These are phyloP conservation scores for Serendipita vermifera DNA, from an alignment of 768 basidiomycete genomes.

Conservation along the genomic window DNA sequence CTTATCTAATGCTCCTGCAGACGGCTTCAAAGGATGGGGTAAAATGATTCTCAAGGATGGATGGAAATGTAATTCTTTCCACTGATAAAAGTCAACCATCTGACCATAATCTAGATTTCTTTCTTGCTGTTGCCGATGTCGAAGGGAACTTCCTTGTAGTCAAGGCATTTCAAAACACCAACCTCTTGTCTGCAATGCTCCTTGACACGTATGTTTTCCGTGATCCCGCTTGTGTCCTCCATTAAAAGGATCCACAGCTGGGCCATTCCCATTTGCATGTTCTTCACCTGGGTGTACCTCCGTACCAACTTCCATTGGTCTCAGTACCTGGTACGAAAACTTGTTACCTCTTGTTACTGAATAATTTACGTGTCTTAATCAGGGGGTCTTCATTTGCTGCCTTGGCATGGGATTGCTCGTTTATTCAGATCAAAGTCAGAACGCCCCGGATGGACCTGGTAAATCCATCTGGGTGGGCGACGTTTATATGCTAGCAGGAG, in stretches of 20 bases:
- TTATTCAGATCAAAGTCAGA: slow-evolving; percentile 53
- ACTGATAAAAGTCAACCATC: not conserved
- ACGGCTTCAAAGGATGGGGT: slow-evolving; percentile 77
- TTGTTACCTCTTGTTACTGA: slow-evolving; percentile 3
- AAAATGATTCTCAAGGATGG: slow-evolving; percentile 59
- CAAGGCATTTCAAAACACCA: slow-evolving; percentile 78
- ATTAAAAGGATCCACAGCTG: slow-evolving; percentile 34
- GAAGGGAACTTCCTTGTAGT: slow-evolving; percentile 80
- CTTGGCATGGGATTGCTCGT: slow-evolving; percentile 71
- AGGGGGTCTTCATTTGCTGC: slow-evolving; percentile 65
- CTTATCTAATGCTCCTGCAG: slow-evolving; percentile 26
- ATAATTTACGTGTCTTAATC: not conserved
- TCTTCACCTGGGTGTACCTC: slow-evolving; percentile 77
- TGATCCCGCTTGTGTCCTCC: not conserved
- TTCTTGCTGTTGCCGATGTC: slow-evolving; percentile 70
- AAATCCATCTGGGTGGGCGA: slow-evolving; percentile 61
- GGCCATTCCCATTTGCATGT: slow-evolving; percentile 79
- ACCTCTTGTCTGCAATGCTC: slow-evolving; percentile 81
- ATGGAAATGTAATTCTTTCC: slow-evolving; percentile 56
- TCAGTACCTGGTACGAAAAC: slow-evolving; percentile 50
- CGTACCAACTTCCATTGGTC: slow-evolving; percentile 71
- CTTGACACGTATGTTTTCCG: slow-evolving; percentile 38
- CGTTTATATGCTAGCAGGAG: slow-evolving; percentile 75
- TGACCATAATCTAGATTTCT: slow-evolving; percentile 40
- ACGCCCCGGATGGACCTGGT: slow-evolving; percentile 61